Evolutionary conservation across 2,329 filamentous ascomycete genomes (phyloP), one percentile per base, ranked within the genome.

Genomic region (Gyromitra esculenta): DNA sequence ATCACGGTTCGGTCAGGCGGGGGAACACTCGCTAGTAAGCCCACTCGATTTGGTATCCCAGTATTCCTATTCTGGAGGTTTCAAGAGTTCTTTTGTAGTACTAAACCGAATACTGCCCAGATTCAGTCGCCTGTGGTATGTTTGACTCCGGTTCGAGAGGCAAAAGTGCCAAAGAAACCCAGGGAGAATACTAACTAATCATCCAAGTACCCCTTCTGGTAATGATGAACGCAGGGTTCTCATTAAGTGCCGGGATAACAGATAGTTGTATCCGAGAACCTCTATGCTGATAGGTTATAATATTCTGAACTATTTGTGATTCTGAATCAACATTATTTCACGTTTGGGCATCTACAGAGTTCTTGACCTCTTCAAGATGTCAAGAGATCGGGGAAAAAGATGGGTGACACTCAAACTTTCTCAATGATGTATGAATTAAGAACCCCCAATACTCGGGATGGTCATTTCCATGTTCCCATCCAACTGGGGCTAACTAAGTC

Each of bases 1-100:
- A 75, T 59, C 72, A 71, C 21, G 45, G 50, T 52, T 57, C 50
- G 50, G 72, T 75, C 72, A 64, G 72, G 64, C 37, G 72, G 50
- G 52, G 50, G 39, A 50, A 37, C 43, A 68, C 37, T 60, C 63
- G n/a, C 37, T 21, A 69, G 56, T 37, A 48, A 7, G 21, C 39
- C 66, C 41, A 52, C 69, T 52, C 25, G 57, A 71, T 75, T 41
- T 48, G 60, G 60, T 71, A 71, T 62, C 50, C 57, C 56, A 48
- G 31, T 6, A 21, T 65, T 52, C 41, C 37, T 64, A 69, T 57
- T 66, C 45, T 31, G 41, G 41, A 1, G 31, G 48, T 45, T 57
- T 62, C 43, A 63, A 56, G 48, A 21, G 15, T 65, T 52, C 50
- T 21, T 48, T 52, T 67, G 48, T 43, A n/a, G 41, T 62, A 45